Base-by-base conservation (phyloP, 345 rosid species). In the Anacardium occidentale region DNA sequence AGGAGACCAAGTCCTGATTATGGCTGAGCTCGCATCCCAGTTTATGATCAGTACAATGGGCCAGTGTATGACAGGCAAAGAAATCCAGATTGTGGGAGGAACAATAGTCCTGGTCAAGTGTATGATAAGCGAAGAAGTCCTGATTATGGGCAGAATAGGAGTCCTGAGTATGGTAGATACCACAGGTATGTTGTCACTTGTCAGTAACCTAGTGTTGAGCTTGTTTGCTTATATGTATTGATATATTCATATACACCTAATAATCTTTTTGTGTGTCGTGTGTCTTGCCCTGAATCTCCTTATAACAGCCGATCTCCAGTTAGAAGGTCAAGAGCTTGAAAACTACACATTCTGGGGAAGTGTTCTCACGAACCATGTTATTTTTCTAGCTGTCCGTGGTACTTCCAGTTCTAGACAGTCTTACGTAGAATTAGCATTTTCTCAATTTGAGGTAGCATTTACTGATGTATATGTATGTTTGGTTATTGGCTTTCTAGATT, bases 1-100 rank as follows among this genome's bases (percentile, higher is more conserved):
- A 83, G 87, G 74, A 87, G 92, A 45, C 88, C 91, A 3, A 93
- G 93, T 82, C 93, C 95, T 57, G 93, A 93, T 50, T 93, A 91
- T 79, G 95, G 90, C 45, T 75, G 87, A n/a, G 83, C 83, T 55
- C 87, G 81, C 13, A 91, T 93, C 77, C 97, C 98, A 8, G 89
- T 71, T 71, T 91, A 93, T 79, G 89, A 84, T 44, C 81, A 84
- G 72, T 87, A 89, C 75, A 83, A 78, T 56, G 98, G 89, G 62
- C 87, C 89, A 55, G 85, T 72, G 24, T 80, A 83, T 82, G 91
- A 83, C 18, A 82, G 79, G 75, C 86, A 79, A 59, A 78, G 78
- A 65, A 86, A 85, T 70, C 84, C 85, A 10, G 81, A 76, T 50
- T 74, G 76, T 76, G 85, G 82, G 34, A 72, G 85, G 74, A 69